phyloP scores from a whole-genome alignment of 331 rosid genomes.

The Acacia pycnantha region DNA sequence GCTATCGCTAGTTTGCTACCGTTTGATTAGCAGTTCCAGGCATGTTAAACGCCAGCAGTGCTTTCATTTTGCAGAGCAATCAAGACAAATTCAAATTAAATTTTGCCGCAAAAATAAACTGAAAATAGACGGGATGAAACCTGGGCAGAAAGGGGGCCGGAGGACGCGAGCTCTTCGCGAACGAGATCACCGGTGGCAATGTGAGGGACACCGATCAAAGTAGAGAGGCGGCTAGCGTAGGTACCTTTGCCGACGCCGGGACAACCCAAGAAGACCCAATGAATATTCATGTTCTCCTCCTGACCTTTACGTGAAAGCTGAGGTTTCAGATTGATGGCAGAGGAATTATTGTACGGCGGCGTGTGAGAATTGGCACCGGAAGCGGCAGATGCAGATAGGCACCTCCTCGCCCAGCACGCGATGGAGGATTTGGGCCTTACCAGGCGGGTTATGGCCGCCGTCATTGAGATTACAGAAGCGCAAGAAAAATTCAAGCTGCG shows the following conservation, averaged over 20 bases:
- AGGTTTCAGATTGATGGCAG: slow-evolving; percentile 19
- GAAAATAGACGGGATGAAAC: slow-evolving; percentile 28
- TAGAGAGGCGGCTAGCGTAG: slow-evolving; percentile 81
- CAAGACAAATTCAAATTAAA: not conserved
- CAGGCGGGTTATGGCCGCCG: slow-evolving; percentile 82
- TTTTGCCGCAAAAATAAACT: not conserved
- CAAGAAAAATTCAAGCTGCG: not conserved
- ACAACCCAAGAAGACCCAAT: slow-evolving; percentile 91
- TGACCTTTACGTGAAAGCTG: slow-evolving; percentile 40
- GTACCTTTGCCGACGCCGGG: slow-evolving; percentile 99
- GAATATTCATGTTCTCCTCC: slow-evolving; percentile 52
- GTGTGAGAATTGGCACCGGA: slow-evolving; percentile 33
- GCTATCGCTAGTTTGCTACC: no score
- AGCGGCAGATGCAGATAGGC: slow-evolving; percentile 34
- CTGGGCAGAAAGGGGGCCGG: slow-evolving; percentile 75
- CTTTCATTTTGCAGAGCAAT: not conserved
- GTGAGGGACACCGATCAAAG: slow-evolving; percentile 82
- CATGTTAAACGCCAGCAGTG: not conserved
- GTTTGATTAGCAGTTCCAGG: not conserved
- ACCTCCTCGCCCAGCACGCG: slow-evolving; percentile 35
- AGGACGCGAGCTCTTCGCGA: slow-evolving; percentile 80
- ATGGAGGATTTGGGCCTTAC: slow-evolving; percentile 39
- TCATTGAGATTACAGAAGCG: slow-evolving; percentile 46
- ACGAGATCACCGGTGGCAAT: slow-evolving; percentile 97
- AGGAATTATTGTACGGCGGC: slow-evolving; percentile 13